A percentile compares a stretch with the other conserved stretches of the same genome.
Conservation (phyloP, 768 basidiomycete species). For the Russula dissimulans region DNA sequence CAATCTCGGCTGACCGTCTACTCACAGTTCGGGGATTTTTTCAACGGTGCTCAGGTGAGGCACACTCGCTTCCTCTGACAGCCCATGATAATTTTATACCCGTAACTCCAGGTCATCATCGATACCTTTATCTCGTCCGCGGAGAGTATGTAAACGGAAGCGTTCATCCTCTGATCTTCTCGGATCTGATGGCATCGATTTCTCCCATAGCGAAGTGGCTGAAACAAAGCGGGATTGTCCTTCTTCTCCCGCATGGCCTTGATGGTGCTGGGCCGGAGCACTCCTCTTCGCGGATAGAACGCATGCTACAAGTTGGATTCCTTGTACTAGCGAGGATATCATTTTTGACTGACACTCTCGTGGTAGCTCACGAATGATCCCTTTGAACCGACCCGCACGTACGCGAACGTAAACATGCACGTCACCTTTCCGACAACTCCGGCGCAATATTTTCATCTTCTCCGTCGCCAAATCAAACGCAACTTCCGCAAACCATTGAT, state of each 20-base stretch:
- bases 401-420: slow-evolving; percentile 68
- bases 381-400: slow-evolving; percentile 28
- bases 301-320: slow-evolving; percentile 69
- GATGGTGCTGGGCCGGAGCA: slow-evolving; percentile 94
- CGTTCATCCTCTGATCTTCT: neutral
- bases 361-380: slow-evolving; percentile 69
- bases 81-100: neutral
- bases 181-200: neutral
- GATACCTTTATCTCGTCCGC: slow-evolving; percentile 82
- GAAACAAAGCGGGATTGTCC: slow-evolving; percentile 79
- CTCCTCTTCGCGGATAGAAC: slow-evolving; percentile 78
- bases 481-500: slow-evolving; percentile 84
- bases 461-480: slow-evolving; percentile 76
- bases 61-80: neutral
- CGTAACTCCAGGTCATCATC: slow-evolving; percentile 53
- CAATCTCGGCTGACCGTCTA: neutral
- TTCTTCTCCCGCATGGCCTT: slow-evolving; percentile 82
- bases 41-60: slow-evolving; percentile 72
- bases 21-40: slow-evolving; percentile 82
- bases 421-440: slow-evolving; percentile 82
- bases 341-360: neutral
- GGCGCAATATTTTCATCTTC: slow-evolving; percentile 86
- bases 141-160: slow-evolving; percentile 50
- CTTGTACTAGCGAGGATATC: neutral
- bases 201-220: slow-evolving; percentile 73